Percentiles rank a stretch among this genome's conserved stretches.
Conservation (phyloP, 371 early-diverging fungal genomes). For the Mucor mucedo region DNA sequence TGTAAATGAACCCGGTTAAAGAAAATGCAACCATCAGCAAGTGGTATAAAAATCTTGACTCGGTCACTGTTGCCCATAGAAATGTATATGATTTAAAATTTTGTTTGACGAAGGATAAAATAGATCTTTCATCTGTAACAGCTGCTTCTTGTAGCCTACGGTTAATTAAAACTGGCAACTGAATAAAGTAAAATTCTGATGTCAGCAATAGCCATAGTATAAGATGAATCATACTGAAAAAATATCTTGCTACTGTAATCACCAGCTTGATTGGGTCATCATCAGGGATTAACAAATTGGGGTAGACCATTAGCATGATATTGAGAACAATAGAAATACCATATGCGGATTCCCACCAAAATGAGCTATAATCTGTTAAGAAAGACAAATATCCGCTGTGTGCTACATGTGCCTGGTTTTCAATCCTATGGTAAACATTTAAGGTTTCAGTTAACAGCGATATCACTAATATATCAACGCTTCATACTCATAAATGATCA, state of each 20-base stretch:
- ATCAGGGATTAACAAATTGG: slow-evolving; percentile 8
- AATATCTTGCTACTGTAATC: slow-evolving; percentile 6
- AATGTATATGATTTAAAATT: slow-evolving; percentile 9
- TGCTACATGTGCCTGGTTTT: slow-evolving; percentile 58
- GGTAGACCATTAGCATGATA: slow-evolving; percentile 39
- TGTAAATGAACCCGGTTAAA: slow-evolving; percentile 38
- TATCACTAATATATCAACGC: background rate
- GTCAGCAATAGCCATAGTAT: slow-evolving; percentile 48
- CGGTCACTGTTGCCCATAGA: slow-evolving; percentile 36
- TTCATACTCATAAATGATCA: slow-evolving; percentile 55
- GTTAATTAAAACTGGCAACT: slow-evolving; percentile 56
- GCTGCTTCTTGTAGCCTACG: slow-evolving; percentile 28
- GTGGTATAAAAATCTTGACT: slow-evolving; percentile 46
- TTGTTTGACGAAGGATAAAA: background rate
- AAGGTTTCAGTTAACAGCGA: background rate
- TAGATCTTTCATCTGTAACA: background rate
- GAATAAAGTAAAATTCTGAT: slow-evolving; percentile 57
- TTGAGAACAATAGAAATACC: slow-evolving; percentile 48
- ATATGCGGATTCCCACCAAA: slow-evolving; percentile 61
- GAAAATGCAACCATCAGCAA: slow-evolving; percentile 46
- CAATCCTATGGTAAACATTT: slow-evolving; percentile 30
- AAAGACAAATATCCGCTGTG: slow-evolving; percentile 37
- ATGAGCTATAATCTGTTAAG: slow-evolving; percentile 47
- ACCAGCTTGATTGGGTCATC: background rate
- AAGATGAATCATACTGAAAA: slow-evolving; percentile 43